Evolutionary conservation across 2,329 filamentous ascomycete genomes (phyloP).

Genomic region (Aspergillus carbonarius): DNA sequence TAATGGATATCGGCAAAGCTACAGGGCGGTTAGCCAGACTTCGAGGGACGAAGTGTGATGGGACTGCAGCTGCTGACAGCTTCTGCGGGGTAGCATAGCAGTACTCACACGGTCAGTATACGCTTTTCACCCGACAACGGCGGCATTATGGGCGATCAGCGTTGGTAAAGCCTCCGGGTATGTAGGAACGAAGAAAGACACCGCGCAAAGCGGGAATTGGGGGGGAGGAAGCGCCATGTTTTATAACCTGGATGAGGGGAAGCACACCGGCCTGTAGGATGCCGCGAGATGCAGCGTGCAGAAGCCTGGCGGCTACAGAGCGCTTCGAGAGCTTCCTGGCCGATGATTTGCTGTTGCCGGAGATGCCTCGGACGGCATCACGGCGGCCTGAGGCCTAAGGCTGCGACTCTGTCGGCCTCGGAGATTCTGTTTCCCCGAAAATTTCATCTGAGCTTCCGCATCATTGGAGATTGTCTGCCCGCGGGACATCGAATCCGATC

Average conservation of each 20-base stretch:
- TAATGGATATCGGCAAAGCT: conserved; percentile 67
- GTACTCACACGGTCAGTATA: conserved; percentile 47
- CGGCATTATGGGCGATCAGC: conserved; percentile 39
- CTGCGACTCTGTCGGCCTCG: conserved; percentile 3
- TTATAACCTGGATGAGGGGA: conserved; percentile 11
- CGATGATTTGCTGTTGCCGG: conserved; percentile 12
- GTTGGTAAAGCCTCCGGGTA: conserved; percentile 6
- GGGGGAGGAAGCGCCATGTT: conserved; percentile 10
- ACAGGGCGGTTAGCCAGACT: conserved; percentile 11
- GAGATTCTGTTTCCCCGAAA: conserved; percentile 36
- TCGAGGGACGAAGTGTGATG: not conserved
- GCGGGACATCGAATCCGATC: not conserved
- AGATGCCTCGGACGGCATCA: not conserved
- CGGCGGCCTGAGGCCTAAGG: not conserved
- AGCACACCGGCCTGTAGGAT: conserved; percentile 13
- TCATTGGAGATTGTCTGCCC: conserved; percentile 7
- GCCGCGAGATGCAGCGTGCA: conserved; percentile 16
- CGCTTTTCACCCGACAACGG: conserved; percentile 48
- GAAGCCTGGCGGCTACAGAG: conserved; percentile 22
- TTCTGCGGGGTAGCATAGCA: conserved; percentile 21
- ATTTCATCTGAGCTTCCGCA: conserved; percentile 32
- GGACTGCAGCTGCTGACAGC: not conserved
- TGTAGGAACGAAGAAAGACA: conserved; percentile 2
- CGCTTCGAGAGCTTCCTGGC: conserved; percentile 17
- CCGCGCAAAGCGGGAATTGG: conserved; percentile 1